phyloP scores from a whole-genome alignment of 176 grass and related monocot genomes.

The Oryza punctata region DNA sequence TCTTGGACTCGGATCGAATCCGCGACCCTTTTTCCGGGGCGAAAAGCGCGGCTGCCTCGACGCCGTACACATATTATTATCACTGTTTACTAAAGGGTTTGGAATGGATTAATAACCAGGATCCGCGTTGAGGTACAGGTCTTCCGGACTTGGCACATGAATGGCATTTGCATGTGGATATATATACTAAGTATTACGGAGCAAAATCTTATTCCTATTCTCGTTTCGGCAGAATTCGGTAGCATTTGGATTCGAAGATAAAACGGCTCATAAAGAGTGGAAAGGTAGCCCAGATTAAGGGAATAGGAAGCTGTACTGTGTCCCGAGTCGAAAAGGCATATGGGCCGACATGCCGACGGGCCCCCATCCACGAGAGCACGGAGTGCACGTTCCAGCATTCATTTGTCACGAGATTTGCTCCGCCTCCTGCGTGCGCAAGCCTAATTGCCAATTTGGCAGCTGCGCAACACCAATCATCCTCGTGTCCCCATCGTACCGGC shows the following conservation, averaged over 20 bases:
- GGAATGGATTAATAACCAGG: no score
- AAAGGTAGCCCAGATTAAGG: no score
- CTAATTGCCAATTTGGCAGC: not conserved
- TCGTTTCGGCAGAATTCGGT: not conserved
- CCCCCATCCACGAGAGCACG: not conserved
- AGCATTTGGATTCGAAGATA: not conserved
- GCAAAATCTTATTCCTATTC: not conserved
- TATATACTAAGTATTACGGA: not conserved
- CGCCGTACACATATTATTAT: no score
- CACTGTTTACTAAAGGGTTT: no score
- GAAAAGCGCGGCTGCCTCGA: not conserved
- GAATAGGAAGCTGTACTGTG: not conserved
- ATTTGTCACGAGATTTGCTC: not conserved
- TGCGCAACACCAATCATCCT: conserved; percentile 18
- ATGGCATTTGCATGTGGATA: no score
- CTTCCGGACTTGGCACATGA: no score
- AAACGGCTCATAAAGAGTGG: not conserved
- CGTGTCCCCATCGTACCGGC: not conserved
- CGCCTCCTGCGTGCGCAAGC: not conserved
- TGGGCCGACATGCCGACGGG: not conserved
- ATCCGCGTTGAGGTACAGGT: no score
- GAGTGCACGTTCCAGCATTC: not conserved
- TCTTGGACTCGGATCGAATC: conserved; percentile 3
- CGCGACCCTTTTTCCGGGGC: not conserved
- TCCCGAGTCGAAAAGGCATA: not conserved